Evolutionary conservation across 306 rosid genomes (phyloP).

Genomic region (Cercis canadensis): DNA sequence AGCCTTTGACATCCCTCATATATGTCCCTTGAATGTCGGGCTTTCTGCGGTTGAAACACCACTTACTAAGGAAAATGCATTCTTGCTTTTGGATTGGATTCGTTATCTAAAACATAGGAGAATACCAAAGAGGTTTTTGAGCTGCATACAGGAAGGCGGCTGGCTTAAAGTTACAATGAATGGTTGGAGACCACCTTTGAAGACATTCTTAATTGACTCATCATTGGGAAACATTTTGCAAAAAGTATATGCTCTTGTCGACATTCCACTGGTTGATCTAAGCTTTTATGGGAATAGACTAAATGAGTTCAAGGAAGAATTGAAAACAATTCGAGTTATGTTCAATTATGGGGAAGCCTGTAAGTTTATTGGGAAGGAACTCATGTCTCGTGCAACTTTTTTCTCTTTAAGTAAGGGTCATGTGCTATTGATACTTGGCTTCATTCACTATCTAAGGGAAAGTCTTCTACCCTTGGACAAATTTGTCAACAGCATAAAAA

Average conservation of each 20-base stretch:
- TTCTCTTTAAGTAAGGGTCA: slow-evolving; percentile 45
- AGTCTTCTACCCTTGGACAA: slow-evolving; percentile 28
- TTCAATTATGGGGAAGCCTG: slow-evolving; percentile 69
- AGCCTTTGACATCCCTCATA: slow-evolving; percentile 67
- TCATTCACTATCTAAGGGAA: slow-evolving; percentile 56
- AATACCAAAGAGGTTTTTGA: slow-evolving; percentile 49
- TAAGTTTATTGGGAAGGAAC: slow-evolving; percentile 59
- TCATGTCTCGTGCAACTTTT: slow-evolving; percentile 60
- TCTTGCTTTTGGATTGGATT: slow-evolving; percentile 77
- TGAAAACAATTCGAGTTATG: slow-evolving; percentile 72
- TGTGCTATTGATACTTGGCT: slow-evolving; percentile 56
- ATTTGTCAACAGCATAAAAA: slow-evolving; percentile 52
- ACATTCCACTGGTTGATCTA: slow-evolving; percentile 70
- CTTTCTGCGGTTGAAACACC: slow-evolving; percentile 55
- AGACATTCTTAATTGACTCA: slow-evolving; percentile 60
- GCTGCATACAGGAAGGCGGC: slow-evolving; percentile 59
- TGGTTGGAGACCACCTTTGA: slow-evolving; percentile 64
- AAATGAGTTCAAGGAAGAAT: slow-evolving; percentile 56
- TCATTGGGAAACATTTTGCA: slow-evolving; percentile 60
- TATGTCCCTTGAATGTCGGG: slow-evolving; percentile 62
- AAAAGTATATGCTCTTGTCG: slow-evolving; percentile 60
- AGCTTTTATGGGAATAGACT: slow-evolving; percentile 56
- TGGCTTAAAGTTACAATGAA: slow-evolving; percentile 64
- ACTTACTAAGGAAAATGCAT: slow-evolving; percentile 60
- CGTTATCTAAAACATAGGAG: slow-evolving; percentile 21